Conservation (phyloP, 148 eudicot species). For the Diospyros lotus region DNA sequence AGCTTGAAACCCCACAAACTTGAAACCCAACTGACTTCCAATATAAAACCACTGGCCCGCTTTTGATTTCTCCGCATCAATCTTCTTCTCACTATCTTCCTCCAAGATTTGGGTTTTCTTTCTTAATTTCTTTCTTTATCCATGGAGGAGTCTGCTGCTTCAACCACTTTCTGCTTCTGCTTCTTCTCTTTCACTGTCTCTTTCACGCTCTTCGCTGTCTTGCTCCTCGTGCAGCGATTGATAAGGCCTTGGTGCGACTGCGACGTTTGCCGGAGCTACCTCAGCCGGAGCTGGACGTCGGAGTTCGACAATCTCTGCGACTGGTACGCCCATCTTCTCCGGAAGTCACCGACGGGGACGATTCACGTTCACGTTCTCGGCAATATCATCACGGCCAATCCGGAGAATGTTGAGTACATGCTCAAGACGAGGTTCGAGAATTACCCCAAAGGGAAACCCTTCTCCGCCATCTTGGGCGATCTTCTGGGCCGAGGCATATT, state of each 20-base stretch:
- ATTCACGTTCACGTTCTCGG: constrained; percentile 49
- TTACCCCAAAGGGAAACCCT: constrained; percentile 51
- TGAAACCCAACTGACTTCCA: background rate
- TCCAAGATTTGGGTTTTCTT: background rate
- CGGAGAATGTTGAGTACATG: constrained; percentile 46
- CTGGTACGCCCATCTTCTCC: constrained; percentile 48
- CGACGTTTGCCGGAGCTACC: constrained; percentile 37
- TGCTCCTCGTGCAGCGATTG: constrained; percentile 11
- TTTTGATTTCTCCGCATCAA: background rate
- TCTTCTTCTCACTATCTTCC: background rate
- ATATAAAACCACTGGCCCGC: background rate
- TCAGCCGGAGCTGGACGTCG: constrained; percentile 32
- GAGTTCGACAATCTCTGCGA: constrained; percentile 44
- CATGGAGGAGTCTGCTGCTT: background rate
- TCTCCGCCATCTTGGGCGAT: constrained; percentile 40
- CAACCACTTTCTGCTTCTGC: background rate
- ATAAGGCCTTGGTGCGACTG: constrained; percentile 37
- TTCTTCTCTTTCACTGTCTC: constrained; percentile 14
- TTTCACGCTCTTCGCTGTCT: constrained; percentile 12
- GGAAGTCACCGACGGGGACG: constrained; percentile 39
- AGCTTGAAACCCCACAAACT: background rate
- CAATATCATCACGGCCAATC: constrained; percentile 44
- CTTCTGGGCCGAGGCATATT: constrained; percentile 52
- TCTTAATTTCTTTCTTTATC: too few species aligned
- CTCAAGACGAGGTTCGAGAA: constrained; percentile 46